Base-by-base conservation (phyloP, 176 grass and related monocot genomes). In the Triticum timopheevii region DNA sequence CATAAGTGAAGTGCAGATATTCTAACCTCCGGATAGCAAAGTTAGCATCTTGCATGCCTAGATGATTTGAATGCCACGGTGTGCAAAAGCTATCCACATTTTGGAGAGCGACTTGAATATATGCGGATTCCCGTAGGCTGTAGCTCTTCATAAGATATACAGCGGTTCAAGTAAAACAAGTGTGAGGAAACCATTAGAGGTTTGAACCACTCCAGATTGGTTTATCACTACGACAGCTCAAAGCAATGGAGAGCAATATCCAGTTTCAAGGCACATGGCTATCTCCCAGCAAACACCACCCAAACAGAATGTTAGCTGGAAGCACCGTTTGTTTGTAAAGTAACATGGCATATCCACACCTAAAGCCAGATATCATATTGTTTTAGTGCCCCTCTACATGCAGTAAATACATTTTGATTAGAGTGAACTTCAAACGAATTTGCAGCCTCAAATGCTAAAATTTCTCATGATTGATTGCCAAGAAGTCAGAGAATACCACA, bases 31-130 rank as follows among this genome's bases (percentile, higher is more conserved):
- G 73, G 83, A 88, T 86, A 86, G 83, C 59, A 54, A 89, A 84
- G 27, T 73, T 67, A 45, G 80, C 87, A 88, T 94, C 83, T 92
- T 83, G 86, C 71, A 54, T 81, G 54, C 73, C n/a, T 80, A 81
- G 64, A n/a, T 86, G 80, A 92, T 91, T 89, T 94, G 92, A 81
- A 83, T 90, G 90, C 92, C 90, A 94, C 66, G 52, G 82, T 90
- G 45, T 90, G 45, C 83, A 92, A 65, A 94, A 81, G 86, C 84
- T 94, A 87, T 94, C 78, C 71, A 84, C 44, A 91, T 87, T 92
- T 82, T 88, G 66, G 90, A 97, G 66, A 82, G 66, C 69, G 77
- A 94, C 88, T 78, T 84, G 76, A 85, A 89, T 72, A 80, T 36
- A 87, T 88, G 83, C 58, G 19, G 87, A 92, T 90, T 92, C 94